Evolutionary conservation across 176 grass and related monocot genomes (phyloP).

Genomic region (Bromus sterilis): DNA sequence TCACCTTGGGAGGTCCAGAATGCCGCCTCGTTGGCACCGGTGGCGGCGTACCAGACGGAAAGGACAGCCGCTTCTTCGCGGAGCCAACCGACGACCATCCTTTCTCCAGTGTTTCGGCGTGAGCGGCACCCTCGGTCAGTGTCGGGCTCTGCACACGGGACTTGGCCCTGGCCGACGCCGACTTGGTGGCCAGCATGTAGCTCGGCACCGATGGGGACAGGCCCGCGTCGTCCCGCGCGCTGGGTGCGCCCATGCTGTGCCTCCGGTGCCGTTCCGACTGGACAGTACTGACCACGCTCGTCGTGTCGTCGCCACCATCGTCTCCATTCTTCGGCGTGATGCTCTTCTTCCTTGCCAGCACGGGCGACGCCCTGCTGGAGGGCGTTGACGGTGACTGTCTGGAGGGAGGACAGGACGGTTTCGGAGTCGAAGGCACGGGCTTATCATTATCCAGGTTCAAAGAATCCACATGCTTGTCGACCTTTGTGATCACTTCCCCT

Average conservation of each 20-base stretch:
- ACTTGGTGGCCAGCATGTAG: conserved; percentile 56
- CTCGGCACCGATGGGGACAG: conserved; percentile 30
- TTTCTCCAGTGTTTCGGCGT: conserved; percentile 27
- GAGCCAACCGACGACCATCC: conserved; percentile 5
- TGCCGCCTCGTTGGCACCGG: conserved; percentile 26
- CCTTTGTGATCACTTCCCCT: conserved; percentile 42
- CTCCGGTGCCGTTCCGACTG: conserved; percentile 40
- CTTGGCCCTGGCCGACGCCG: conserved; percentile 54
- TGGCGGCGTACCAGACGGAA: conserved; percentile 21
- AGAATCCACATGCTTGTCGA: conserved; percentile 13
- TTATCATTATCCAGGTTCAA: conserved; percentile 20
- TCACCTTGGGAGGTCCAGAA: conserved; percentile 56
- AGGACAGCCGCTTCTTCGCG: conserved; percentile 55
- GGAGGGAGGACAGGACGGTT: not conserved
- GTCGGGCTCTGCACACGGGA: conserved; percentile 32
- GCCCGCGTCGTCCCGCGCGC: conserved; percentile 38
- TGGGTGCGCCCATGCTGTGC: conserved; percentile 35
- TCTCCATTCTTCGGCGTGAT: conserved; percentile 21
- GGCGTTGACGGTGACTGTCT: conserved; percentile 32
- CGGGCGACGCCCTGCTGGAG: not conserved
- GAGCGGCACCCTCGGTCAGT: not conserved
- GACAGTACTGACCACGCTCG: conserved; percentile 24
- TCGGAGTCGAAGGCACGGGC: conserved; percentile 9
- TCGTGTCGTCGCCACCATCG: conserved; percentile 27
- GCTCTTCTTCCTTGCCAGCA: conserved; percentile 30